Evolutionary conservation across 495 filamentous ascomycete species (phyloP), one percentile per base, ranked within the genome.

Genomic region (Penicillium lividum): DNA sequence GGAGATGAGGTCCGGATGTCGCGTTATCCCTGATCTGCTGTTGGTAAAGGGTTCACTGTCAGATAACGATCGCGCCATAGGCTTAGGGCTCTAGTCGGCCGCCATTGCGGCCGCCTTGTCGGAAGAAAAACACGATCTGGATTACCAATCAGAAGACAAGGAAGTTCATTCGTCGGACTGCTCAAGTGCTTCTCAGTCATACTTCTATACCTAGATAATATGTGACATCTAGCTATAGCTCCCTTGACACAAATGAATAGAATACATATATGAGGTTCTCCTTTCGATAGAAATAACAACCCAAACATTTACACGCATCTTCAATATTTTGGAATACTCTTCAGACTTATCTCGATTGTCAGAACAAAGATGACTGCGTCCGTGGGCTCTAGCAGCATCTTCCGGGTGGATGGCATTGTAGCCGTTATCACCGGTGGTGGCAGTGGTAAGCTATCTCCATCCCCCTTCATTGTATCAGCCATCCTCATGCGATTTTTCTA

Each of bases 341-440:
- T 43, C 40, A 43, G 2, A 3, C 40, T 43, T 43, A 43, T 43
- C 40, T 43, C 40, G 36, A 25, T 29, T 53, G 8, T 8, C 43
- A 42, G 27, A 53, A 57, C 40, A 9, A 43, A 15, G 3, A 43
- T 56, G 49, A 40, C 48, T n/a, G 28, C 59, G 5, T 29, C 7
- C 7, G 16, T 62, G 10, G 34, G 58, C 36, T 42, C 59, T 0
- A 59, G 29, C n/a, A 73, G 63, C 48, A 75, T 88, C 8, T 84
- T 85, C 73, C 68, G 73, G 44, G 82, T 86, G 28, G 75, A 85
- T 34, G 83, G 84, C 51, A 71, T 87, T 31, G 80, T 89, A 0
- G 83, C 82, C 33, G 81, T 86, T 11, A 73, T 88, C 40, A 88
- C 86, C 3, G 84, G 85, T 28, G 83, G 83, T 38, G 84, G 84